Base-by-base conservation (phyloP, 2,329 filamentous ascomycete species). In the Fonsecaea nubica region DNA sequence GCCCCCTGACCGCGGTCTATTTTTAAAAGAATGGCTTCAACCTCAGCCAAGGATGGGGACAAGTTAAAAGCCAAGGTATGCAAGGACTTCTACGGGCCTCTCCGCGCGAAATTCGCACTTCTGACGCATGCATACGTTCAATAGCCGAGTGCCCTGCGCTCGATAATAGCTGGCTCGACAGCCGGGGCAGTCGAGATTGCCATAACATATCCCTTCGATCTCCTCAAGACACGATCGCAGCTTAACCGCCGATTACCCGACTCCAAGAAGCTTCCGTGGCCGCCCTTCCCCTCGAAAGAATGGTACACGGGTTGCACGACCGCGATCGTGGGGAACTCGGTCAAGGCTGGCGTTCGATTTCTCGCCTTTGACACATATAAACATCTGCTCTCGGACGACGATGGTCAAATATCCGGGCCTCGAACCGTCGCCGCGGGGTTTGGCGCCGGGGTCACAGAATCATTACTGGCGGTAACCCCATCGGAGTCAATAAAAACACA, bases 301-400 rank as follows among this genome's bases (percentile, higher is more conserved):
- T 99, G 95, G 95, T 99, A 99, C 79, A 94, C 95, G 12, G 95
- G 95, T 42, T 99, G 95, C 82, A 98, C 95, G 55, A 98, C 95
- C 33, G 82, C 97, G 77, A 96, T 99, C 66, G 92, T 98, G 72
- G 95, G 95, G 68, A 99, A 99, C 81, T 96, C 93, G 61, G 85
- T 95, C 77, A 99, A 99, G 83, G 95, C 95, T 42, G 95, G 93
- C 66, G 96, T 98, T 70, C 90, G 93, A 72, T 99, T 99, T 76
- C 92, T 98, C 64, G 93, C 95, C 0, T 99, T 98, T 77, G 95
- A 99, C 80, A 90, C 92, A 76, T 97, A 96, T 83, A 98, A 96
- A 82, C 83, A 84, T 33, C 76, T 97, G 36, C 86, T 99, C 5
- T 87, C 89, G 75, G 93, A 97, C 78, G 87, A 88, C 57, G 85